These are phyloP conservation scores for Cardiospermum halicacabum DNA, from an alignment of 345 rosid genomes.

Conservation along the genomic window DNA sequence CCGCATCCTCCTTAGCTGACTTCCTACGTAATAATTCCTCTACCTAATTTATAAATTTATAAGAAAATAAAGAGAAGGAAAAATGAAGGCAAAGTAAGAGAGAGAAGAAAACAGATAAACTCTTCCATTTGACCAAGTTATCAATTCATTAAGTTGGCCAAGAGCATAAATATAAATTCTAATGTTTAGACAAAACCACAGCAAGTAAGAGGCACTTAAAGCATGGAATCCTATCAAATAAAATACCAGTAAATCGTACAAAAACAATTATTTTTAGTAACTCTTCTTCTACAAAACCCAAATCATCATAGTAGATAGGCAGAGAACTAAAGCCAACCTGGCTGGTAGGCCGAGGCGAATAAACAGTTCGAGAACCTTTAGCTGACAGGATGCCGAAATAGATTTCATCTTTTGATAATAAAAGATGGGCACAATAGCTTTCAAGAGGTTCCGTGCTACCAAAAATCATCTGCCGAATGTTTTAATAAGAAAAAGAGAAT, in stretches of 20 bases:
- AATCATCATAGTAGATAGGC: neutral
- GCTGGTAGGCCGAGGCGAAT: slow-evolving; percentile 65
- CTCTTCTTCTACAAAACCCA: slow-evolving; percentile 3
- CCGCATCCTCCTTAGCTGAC: slow-evolving; percentile 71
- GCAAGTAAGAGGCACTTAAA: neutral
- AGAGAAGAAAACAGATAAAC: too few species aligned
- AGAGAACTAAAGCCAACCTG: slow-evolving; percentile 44
- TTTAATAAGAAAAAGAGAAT: slow-evolving; percentile 28
- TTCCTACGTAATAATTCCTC: slow-evolving; percentile 67
- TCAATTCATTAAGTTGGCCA: neutral
- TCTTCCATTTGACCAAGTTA: slow-evolving; percentile 43
- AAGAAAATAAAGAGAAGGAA: too few species aligned
- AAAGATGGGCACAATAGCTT: slow-evolving; percentile 87
- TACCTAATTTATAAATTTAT: slow-evolving; percentile 46
- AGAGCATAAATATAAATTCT: slow-evolving; percentile 11
- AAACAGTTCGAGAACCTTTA: slow-evolving; percentile 65
- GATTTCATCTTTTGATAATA: slow-evolving; percentile 78
- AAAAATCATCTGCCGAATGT: slow-evolving; percentile 69
- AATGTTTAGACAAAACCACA: neutral
- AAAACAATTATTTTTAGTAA: neutral
- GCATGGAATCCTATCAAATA: neutral
- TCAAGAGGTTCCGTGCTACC: slow-evolving; percentile 80
- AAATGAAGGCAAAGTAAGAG: too few species aligned
- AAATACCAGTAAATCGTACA: neutral
- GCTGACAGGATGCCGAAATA: slow-evolving; percentile 65